A percentile compares a stretch with the other conserved stretches of the same genome.
Evolutionary conservation across 176 grass and related monocot species (phyloP).

Genomic region (Coix lacrymajobi): DNA sequence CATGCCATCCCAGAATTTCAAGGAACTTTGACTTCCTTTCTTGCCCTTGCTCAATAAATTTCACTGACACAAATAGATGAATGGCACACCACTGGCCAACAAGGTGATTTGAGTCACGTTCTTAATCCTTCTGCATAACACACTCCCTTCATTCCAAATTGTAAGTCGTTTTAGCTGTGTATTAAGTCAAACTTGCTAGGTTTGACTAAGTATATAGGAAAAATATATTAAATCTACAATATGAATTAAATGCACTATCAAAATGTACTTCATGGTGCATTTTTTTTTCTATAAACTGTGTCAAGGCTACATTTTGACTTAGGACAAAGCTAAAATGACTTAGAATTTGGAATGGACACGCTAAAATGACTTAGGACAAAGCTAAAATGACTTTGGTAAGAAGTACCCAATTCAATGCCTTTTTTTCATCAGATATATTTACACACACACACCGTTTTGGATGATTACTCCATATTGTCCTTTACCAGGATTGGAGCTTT

Average conservation of each 20-base stretch:
- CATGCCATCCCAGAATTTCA: background rate
- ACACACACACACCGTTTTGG: background rate
- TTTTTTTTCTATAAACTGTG: background rate
- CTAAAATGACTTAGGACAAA: background rate
- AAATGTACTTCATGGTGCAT: background rate
- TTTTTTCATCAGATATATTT: constrained; percentile 13
- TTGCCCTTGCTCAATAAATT: background rate
- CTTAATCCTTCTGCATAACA: background rate
- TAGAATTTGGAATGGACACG: background rate
- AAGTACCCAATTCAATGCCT: background rate
- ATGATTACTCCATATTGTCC: background rate
- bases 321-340: background rate
- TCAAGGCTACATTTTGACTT: background rate
- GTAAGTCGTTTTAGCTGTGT: background rate
- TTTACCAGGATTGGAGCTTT: constrained; percentile 8
- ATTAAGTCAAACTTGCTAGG: background rate
- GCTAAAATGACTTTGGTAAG: background rate
- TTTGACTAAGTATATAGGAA: background rate
- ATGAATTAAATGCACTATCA: background rate
- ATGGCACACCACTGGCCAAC: background rate
- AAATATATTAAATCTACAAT: background rate
- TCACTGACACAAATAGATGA: background rate
- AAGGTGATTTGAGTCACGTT: background rate
- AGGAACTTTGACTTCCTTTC: background rate
- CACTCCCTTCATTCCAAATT: background rate